Conservation (phyloP, 1,284 basidiomycete genomes). For the Cryptococcus floricola region DNA sequence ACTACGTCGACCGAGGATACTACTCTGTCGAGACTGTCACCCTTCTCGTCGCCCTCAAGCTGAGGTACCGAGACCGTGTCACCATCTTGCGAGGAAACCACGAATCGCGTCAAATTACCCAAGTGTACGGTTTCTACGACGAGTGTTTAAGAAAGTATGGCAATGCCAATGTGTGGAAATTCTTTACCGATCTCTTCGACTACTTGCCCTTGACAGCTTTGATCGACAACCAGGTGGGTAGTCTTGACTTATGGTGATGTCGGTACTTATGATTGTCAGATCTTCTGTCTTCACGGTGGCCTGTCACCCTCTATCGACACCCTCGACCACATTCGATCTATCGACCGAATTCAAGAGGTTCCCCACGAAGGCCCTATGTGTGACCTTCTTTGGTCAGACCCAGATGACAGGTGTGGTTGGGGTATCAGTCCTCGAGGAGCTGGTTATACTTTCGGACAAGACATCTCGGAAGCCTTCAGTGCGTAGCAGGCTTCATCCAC, state of each 20-base stretch:
- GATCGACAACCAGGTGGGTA: conserved; percentile 88
- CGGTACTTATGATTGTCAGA: conserved; percentile 54
- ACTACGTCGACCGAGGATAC: conserved; percentile 99
- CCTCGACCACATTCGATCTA: conserved; percentile 95
- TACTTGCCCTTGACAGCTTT: conserved; percentile 94
- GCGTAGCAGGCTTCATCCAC: conserved; percentile 15
- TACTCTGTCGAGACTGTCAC: conserved; percentile 99
- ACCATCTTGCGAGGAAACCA: conserved; percentile 98
- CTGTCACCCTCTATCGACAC: conserved; percentile 99
- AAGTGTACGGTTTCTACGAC: conserved; percentile 99
- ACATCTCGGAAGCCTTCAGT: conserved; percentile 69
- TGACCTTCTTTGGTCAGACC: conserved; percentile 97
- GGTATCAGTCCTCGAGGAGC: conserved; percentile 98
- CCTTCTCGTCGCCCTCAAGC: conserved; percentile 94
- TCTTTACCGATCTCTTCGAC: conserved; percentile 98
- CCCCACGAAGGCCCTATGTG: conserved; percentile 99
- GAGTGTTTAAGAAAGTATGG: conserved; percentile 99
- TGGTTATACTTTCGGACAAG: conserved; percentile 98
- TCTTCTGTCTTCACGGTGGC: conserved; percentile 98
- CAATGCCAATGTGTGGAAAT: conserved; percentile 99
- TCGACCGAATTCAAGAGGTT: conserved; percentile 97
- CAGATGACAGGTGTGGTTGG: conserved; percentile 99
- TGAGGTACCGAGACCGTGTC: conserved; percentile 96
- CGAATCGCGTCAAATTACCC: conserved; percentile 98
- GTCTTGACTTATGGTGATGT: conserved; percentile 43